Evolutionary conservation across 2,329 filamentous ascomycete species (phyloP).

Genomic region (Clonostachys sp.): DNA sequence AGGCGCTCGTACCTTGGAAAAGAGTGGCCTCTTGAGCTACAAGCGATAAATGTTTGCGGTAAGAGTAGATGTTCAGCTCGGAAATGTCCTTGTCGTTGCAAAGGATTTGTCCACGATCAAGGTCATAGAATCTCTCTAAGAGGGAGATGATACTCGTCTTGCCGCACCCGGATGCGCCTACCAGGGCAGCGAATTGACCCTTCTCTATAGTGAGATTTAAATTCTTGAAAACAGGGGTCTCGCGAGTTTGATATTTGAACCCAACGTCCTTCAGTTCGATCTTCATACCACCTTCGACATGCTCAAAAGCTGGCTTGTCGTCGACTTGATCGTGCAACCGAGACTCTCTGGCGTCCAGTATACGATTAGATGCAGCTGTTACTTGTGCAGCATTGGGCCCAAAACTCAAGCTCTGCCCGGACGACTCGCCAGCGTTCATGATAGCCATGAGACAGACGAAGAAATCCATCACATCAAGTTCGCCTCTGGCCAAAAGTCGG

Average conservation of each 20-base stretch:
- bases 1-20: constrained; percentile 50
- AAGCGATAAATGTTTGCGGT: constrained; percentile 61
- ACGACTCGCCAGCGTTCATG: constrained; percentile 62
- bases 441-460: constrained; percentile 61
- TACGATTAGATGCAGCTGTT: constrained; percentile 54
- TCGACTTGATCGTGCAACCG: constrained; percentile 33
- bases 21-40: constrained; percentile 73
- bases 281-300: constrained; percentile 43
- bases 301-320: constrained; percentile 35
- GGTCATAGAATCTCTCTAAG: constrained; percentile 66
- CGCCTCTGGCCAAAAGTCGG: constrained; percentile 45
- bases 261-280: constrained; percentile 52
- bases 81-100: constrained; percentile 59
- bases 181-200: constrained; percentile 66
- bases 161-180: constrained; percentile 66
- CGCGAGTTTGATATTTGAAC: constrained; percentile 57
- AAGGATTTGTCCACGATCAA: constrained; percentile 58
- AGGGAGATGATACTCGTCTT: constrained; percentile 69
- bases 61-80: constrained; percentile 53
- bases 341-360: constrained; percentile 45
- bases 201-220: constrained; percentile 61
- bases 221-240: constrained; percentile 52
- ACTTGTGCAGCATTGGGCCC: constrained; percentile 60
- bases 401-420: constrained; percentile 64
- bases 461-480: constrained; percentile 42